These are phyloP conservation scores for Arthrobotrys sphaeroides DNA, from an alignment of 2,329 filamentous ascomycete species.

Conservation along the genomic window DNA sequence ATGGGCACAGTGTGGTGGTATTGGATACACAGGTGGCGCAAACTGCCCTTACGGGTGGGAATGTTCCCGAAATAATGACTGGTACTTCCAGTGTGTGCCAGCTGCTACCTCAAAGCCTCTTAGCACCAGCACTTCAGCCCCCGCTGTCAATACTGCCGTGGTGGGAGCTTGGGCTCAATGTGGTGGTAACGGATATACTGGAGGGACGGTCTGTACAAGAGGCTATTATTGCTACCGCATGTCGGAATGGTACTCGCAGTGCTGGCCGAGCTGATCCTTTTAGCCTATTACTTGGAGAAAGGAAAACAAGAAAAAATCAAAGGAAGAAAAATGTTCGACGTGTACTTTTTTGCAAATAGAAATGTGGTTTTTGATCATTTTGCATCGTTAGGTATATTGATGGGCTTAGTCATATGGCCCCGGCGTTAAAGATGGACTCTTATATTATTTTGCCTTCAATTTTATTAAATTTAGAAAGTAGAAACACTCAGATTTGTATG, in stretches of 20 bases:
- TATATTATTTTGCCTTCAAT: too few relatives aligned
- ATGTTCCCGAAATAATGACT: background rate
- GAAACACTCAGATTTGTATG: too few relatives aligned
- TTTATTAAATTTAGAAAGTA: too few relatives aligned
- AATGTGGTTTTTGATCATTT: too few relatives aligned
- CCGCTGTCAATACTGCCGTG: conserved; percentile 3
- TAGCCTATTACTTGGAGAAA: too few relatives aligned
- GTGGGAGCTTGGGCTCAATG: conserved; percentile 50
- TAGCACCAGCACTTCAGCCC: background rate
- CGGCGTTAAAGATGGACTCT: too few relatives aligned
- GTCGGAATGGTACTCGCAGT: conserved; percentile 17
- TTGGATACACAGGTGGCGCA: conserved; percentile 18
- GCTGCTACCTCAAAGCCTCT: conserved; percentile 9
- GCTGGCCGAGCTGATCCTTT: background rate
- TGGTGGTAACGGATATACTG: conserved; percentile 54
- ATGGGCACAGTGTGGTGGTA: conserved; percentile 21
- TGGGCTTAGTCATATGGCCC: too few relatives aligned
- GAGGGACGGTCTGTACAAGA: conserved; percentile 46
- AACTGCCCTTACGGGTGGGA: conserved; percentile 7
- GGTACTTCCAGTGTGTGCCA: background rate
- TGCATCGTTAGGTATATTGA: too few relatives aligned
- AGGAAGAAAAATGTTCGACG: too few relatives aligned
- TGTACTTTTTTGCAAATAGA: too few relatives aligned
- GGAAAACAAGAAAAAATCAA: too few relatives aligned
- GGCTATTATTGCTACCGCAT: conserved; percentile 28